A percentile compares a stretch with the other conserved stretches of the same genome.
Conservation (phyloP, 495 filamentous ascomycete genomes). For the Aspergillus conjunctus region DNA sequence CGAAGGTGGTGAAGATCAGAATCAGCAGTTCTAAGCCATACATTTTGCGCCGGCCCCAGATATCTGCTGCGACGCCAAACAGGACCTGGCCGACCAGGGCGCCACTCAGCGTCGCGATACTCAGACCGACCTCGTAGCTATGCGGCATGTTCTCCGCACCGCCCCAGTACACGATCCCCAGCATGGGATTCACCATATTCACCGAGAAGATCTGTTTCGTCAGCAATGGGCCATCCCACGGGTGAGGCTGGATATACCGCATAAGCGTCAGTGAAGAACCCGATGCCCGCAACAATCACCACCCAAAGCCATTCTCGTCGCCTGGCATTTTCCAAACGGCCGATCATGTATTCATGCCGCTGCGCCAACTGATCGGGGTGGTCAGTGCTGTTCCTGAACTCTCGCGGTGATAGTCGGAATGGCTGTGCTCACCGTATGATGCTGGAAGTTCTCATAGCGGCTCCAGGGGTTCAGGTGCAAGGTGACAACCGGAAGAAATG, state of each 20-base stretch:
- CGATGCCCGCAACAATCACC: constrained; percentile 56
- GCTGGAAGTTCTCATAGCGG: constrained; percentile 18
- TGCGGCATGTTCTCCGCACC: constrained; percentile 13
- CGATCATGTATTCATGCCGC: constrained; percentile 19
- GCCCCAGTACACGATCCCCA: constrained; percentile 56
- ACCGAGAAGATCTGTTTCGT: constrained; percentile 47
- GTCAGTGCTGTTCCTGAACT: not conserved
- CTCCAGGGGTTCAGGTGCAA: constrained; percentile 20
- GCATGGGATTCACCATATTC: constrained; percentile 56
- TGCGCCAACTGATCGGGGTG: constrained; percentile 11
- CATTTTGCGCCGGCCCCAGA: constrained; percentile 54
- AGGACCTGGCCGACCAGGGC: constrained; percentile 56
- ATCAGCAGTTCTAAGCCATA: constrained; percentile 61
- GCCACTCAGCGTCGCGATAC: constrained; percentile 51
- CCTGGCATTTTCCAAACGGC: constrained; percentile 20
- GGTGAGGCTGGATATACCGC: constrained; percentile 27
- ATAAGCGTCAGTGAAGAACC: constrained; percentile 64
- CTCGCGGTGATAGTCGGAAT: not conserved
- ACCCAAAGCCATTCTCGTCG: constrained; percentile 33
- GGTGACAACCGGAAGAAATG: constrained; percentile 11
- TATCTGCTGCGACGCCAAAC: constrained; percentile 58
- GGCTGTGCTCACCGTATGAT: constrained; percentile 9
- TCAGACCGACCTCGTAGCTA: constrained; percentile 41
- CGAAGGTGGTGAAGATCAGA: constrained; percentile 50
- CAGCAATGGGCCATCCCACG: not conserved